Evolutionary conservation across 495 filamentous ascomycete genomes (phyloP).

Genomic region (Annulohypoxylon maeteangense): DNA sequence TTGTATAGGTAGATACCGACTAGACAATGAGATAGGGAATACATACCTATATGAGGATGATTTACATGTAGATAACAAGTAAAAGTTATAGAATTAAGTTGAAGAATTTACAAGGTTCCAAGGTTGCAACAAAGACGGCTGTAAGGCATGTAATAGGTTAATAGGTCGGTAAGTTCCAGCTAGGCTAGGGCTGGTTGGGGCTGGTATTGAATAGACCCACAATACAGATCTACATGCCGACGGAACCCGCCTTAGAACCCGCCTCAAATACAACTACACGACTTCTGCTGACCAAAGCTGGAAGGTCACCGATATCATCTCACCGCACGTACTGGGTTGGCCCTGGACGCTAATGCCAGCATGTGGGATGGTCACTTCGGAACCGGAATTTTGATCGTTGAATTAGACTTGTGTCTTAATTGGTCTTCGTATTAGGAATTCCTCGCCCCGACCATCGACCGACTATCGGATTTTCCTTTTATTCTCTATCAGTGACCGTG

Average conservation of each 20-base stretch:
- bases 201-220: background rate
- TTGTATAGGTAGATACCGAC: background rate
- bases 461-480: conserved; percentile 25
- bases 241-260: conserved; percentile 41
- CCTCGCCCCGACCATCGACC: conserved; percentile 27
- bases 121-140: conserved; percentile 5
- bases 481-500: conserved; percentile 68
- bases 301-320: conserved; percentile 12
- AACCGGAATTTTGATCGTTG: conserved; percentile 27
- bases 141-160: conserved; percentile 12
- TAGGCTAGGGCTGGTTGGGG: conserved; percentile 11
- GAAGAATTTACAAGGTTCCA: conserved; percentile 1
- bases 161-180: background rate
- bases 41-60: conserved; percentile 17
- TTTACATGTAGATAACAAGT: background rate
- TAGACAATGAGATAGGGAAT: background rate
- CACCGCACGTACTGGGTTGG: conserved; percentile 21
- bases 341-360: conserved; percentile 11
- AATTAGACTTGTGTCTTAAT: conserved; percentile 36
- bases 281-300: conserved; percentile 27
- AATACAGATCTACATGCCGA: conserved; percentile 21
- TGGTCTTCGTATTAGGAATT: conserved; percentile 35
- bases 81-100: conserved; percentile 1
- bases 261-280: conserved; percentile 15
- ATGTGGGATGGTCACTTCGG: conserved; percentile 14